Evolutionary conservation across 108 stramenopile genomes (phyloP).

Genomic region (Nitzschia inconspicua): DNA sequence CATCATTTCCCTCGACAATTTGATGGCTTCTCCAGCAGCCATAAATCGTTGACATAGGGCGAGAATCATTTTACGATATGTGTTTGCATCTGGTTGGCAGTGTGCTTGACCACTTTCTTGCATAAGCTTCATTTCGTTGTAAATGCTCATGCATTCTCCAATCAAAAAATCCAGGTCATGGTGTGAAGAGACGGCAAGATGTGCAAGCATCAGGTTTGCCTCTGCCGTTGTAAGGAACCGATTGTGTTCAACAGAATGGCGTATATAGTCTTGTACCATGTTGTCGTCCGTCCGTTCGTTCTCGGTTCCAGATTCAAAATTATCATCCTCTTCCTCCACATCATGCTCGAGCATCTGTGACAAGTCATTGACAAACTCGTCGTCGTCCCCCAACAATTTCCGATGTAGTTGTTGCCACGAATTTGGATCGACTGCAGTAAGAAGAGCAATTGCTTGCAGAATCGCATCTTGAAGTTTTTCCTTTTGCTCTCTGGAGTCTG

Average conservation of each 20-base stretch:
- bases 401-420: constrained; percentile 1
- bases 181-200: constrained; percentile 3
- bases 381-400: neutral
- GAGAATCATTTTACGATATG: constrained; percentile 25
- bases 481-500: neutral
- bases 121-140: constrained; percentile 24
- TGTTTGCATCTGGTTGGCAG: constrained; percentile 16
- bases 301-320: neutral
- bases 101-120: neutral
- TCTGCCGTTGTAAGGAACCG: constrained; percentile 11
- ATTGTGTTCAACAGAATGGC: neutral
- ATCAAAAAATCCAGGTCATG: constrained; percentile 2
- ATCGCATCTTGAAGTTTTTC: neutral
- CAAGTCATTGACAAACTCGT: neutral
- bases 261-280: constrained; percentile 3
- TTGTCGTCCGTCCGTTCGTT: neutral
- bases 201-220: constrained; percentile 19
- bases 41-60: constrained; percentile 16
- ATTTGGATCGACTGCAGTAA: constrained; percentile 4
- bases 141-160: constrained; percentile 10
- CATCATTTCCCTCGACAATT: constrained; percentile 5
- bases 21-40: constrained; percentile 20
- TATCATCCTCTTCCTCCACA: neutral
- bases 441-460: constrained; percentile 9
- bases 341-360: neutral